Conservation (phyloP, 768 basidiomycete species). For the Heimioporus sp. region DNA sequence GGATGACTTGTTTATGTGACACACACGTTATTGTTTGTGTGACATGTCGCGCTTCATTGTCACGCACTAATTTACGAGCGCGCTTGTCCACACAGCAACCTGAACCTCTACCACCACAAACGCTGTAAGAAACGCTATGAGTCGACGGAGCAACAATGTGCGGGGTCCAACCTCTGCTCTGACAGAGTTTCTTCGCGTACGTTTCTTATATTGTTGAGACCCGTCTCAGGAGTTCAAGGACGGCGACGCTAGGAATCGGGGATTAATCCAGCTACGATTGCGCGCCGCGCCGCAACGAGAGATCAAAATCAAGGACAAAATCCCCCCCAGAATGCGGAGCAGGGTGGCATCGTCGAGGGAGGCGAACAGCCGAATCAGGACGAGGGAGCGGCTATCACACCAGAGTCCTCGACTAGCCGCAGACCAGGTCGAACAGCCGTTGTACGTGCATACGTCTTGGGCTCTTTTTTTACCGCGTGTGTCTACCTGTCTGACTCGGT, state of each 20-base stretch:
- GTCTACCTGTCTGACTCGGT: neutral
- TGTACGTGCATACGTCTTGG: conserved; percentile 1
- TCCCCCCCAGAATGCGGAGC: conserved; percentile 5
- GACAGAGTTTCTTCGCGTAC: conserved; percentile 75
- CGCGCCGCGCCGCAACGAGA: conserved; percentile 35
- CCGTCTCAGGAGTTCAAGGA: too few relatives aligned
- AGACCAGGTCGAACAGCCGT: conserved; percentile 10
- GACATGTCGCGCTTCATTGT: conserved; percentile 14
- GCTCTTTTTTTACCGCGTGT: neutral
- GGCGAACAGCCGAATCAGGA: conserved; percentile 14
- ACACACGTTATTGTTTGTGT: conserved; percentile 8
- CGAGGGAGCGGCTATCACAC: neutral
- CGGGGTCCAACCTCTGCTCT: conserved; percentile 82
- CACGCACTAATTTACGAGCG: conserved; percentile 12
- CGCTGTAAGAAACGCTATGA: conserved; percentile 15
- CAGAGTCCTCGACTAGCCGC: conserved; percentile 12
- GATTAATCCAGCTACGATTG: conserved; percentile 44
- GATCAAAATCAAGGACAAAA: conserved; percentile 34
- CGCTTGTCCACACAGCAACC: neutral
- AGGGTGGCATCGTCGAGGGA: conserved; percentile 9
- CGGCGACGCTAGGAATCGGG: conserved; percentile 44
- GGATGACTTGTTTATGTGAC: neutral
- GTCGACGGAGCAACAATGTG: conserved; percentile 51
- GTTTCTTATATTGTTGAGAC: conserved; percentile 8
- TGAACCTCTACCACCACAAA: too few relatives aligned